Evolutionary conservation across 2,329 filamentous ascomycete species (phyloP), one percentile per base, ranked within the genome.

Genomic region (Diaporthe velutina): DNA sequence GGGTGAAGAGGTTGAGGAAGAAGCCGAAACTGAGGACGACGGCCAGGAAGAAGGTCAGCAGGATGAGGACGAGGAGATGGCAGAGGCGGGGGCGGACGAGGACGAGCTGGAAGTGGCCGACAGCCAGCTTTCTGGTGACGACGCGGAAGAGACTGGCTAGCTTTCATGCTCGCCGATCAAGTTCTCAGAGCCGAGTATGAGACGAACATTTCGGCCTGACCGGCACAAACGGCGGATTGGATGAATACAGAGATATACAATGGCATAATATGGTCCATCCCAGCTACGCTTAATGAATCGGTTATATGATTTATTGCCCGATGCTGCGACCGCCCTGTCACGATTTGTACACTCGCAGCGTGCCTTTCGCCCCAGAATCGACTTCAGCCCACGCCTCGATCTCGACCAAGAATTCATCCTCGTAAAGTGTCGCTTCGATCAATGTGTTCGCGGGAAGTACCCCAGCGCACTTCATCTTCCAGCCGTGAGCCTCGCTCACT

Each of bases 401-500:
- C 67, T 79, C 78, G 10, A 79, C 77, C 3, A 77, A 33, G 30
- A 75, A 74, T 22, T 77, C 72, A 15, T 64, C 38, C 9, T 76
- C 76, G 15, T 78, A 66, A 12, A 79, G n/a, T 2, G 75, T 75
- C 4, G 73, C 73, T 15, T 71, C 50, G 12, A 78, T 52, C 9
- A 78, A 38, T 35, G 76, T 77, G 70, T 79, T 78, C 4, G 73
- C 64, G 28, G 75, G 75, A 17, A 76, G 73, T 25, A 81, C 74
- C 2, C 28, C 79, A n/a, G 77, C 79, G 71, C 77, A 79, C 25
- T 73, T 28, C 73, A 82, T 81, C 17, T 71, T 75, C 80, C 78
- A 80, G 8, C 80, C 80, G 60, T 82, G 81, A 1, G 78, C 81
- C 52, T 68, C 61, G 40, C 79, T 79, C 10, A 80, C 78, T 19